phyloP scores from a whole-genome alignment of 2,329 filamentous ascomycete species.

The Fusarium haematococcum region DNA sequence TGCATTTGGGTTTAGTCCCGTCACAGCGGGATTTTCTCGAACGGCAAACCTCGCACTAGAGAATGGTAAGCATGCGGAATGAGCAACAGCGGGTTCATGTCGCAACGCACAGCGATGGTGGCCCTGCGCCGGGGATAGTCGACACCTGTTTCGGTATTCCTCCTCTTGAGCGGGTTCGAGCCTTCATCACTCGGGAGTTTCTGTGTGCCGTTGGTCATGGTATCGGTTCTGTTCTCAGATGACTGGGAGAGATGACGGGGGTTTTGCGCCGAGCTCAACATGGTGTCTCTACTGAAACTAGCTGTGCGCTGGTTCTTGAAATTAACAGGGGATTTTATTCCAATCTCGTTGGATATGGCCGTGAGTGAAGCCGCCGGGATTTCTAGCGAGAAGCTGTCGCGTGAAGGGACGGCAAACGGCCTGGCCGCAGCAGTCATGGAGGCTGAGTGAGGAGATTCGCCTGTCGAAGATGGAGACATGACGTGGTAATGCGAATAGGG shows the following conservation, averaged over 20 bases:
- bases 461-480: constrained; percentile 67
- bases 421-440: constrained; percentile 51
- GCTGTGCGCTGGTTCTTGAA: constrained; percentile 60
- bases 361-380: constrained; percentile 59
- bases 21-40: constrained; percentile 85
- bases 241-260: constrained; percentile 67
- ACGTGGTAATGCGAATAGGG: constrained; percentile 44
- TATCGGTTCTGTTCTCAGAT: constrained; percentile 60
- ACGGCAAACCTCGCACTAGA: constrained; percentile 82
- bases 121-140: constrained; percentile 74
- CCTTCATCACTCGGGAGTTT: constrained; percentile 63
- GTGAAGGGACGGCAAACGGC: constrained; percentile 58
- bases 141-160: constrained; percentile 70
- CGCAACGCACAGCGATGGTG: constrained; percentile 70
- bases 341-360: constrained; percentile 55
- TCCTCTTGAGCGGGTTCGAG: constrained; percentile 69
- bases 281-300: constrained; percentile 65
- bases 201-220: constrained; percentile 57
- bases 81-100: background rate
- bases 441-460: constrained; percentile 62
- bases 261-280: constrained; percentile 65
- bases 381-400: constrained; percentile 63
- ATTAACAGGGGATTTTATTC: constrained; percentile 64
- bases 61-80: constrained; percentile 29
- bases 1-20: constrained; percentile 84